Evolutionary conservation across 257 asterid species (phyloP).

Genomic region (Sherardia arvensis): DNA sequence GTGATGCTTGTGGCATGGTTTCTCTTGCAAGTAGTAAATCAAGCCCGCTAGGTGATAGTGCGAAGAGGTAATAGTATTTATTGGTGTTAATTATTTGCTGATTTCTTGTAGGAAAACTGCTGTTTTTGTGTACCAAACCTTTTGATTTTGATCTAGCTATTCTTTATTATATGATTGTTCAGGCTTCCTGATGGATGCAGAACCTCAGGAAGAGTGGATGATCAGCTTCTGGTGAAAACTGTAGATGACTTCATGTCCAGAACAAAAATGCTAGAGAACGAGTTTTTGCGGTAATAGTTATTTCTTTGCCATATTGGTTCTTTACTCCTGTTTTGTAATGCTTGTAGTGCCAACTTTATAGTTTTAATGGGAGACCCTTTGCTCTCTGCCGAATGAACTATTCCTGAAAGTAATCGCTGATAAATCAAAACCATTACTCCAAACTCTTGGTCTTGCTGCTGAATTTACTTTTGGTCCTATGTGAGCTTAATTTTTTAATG

Average conservation of each 20-base stretch:
- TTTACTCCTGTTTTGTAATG: not conserved
- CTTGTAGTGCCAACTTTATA: not conserved
- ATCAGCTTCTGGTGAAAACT: constrained; percentile 24
- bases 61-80: constrained; percentile 35
- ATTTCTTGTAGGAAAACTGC: not conserved
- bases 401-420: not conserved
- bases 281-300: constrained; percentile 48
- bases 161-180: constrained; percentile 4
- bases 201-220: constrained; percentile 25
- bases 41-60: constrained; percentile 18
- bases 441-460: not conserved
- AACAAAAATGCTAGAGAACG: constrained; percentile 52
- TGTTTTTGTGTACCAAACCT: not conserved
- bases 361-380: not conserved
- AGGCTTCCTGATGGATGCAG: constrained; percentile 30
- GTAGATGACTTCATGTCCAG: constrained; percentile 37
- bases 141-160: constrained; percentile 4
- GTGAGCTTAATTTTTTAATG: not conserved
- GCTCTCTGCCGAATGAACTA: not conserved
- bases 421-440: not conserved
- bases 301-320: not conserved
- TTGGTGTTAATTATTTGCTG: not conserved
- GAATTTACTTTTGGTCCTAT: not conserved
- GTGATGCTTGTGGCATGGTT: constrained; percentile 61
- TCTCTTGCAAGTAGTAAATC: constrained; percentile 24